Evolutionary conservation across 1,284 basidiomycete species (phyloP), one percentile per base, ranked within the genome.

Genomic region (Stereum hirsutum): DNA sequence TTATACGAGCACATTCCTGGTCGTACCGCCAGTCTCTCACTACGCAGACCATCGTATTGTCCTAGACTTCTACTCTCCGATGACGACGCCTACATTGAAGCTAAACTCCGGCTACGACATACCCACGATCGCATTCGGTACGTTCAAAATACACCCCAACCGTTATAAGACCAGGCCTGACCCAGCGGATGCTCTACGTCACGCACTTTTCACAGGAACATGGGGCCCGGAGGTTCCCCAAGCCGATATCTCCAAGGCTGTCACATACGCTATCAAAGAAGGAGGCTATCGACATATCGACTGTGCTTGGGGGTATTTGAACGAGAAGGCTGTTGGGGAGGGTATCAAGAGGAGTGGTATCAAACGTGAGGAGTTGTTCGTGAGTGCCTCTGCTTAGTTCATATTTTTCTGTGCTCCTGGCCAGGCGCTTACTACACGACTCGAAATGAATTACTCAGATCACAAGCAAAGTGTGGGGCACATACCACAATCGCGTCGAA

Each of bases 281-380:
- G 72, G 63, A n/a, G 87, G 87, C 6, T 90, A 89, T 62, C 70
- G 78, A 49, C 86, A 88, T 57, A 76, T 90, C 49, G 88, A 91
- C 60, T 81, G 82, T 56, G 88, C 85, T 52, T 85, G 68, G 74
- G 69, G 35, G 23, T 42, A 42, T 23, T n/a, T 75, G 46, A 89
- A 89, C 55, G 87, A 95, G 62, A 78, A 82, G 55, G 81, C 89
- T 56, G 89, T 95, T 21, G 90, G 89, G 10, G 73, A 83, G 51
- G 90, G 89, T 15, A 81, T 95, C 62, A 77, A 72, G 54, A 74
- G 72, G 35, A 83, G 81, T 42, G 89, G 88, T 26, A 74, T 93
- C 19, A 78, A 81, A 41, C 75, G 91, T 49, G 73, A 75, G 34
- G 83, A 93, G 48, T 74, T 95, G 49, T 94, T 88, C 61, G 78